phyloP scores from a whole-genome alignment of 148 eudicot genomes.

The Linanthus parryae region DNA sequence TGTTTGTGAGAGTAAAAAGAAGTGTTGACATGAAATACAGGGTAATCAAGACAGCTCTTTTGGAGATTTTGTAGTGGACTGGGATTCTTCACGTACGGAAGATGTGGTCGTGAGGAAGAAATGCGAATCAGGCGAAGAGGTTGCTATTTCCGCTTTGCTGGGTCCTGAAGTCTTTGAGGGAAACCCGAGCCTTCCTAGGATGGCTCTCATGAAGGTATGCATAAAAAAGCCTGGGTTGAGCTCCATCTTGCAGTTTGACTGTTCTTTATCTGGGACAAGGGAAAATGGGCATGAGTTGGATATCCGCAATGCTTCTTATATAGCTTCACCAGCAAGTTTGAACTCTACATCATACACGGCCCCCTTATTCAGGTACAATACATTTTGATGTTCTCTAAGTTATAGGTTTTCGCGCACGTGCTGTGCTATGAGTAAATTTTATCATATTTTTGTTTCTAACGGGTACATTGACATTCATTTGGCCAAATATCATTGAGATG shows the following conservation, averaged over 20 bases:
- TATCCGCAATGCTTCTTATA: constrained; percentile 41
- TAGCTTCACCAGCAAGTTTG: constrained; percentile 33
- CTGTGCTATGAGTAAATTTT: no score
- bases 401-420: no score
- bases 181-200: constrained; percentile 30
- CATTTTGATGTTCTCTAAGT: no score
- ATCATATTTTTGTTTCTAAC: no score
- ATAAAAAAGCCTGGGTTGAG: constrained; percentile 70
- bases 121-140: constrained; percentile 71
- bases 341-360: constrained; percentile 43
- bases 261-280: constrained; percentile 27
- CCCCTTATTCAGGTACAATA: constrained; percentile 53
- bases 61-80: constrained; percentile 68
- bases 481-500: no score
- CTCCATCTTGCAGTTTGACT: constrained; percentile 76
- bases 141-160: constrained; percentile 77
- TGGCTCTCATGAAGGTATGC: constrained; percentile 68
- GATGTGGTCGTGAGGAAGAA: constrained; percentile 65
- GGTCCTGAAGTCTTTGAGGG: constrained; percentile 22
- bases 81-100: constrained; percentile 57
- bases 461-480: no score
- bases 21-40: constrained; percentile 30
- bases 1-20: not conserved
- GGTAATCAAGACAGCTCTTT: constrained; percentile 38
- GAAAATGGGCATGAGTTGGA: constrained; percentile 26